A percentile compares a stretch with the other conserved stretches of the same genome.
These are phyloP conservation scores for Exophiala xenobiotica DNA, from an alignment of 2,329 filamentous ascomycete genomes.

Conservation along the genomic window DNA sequence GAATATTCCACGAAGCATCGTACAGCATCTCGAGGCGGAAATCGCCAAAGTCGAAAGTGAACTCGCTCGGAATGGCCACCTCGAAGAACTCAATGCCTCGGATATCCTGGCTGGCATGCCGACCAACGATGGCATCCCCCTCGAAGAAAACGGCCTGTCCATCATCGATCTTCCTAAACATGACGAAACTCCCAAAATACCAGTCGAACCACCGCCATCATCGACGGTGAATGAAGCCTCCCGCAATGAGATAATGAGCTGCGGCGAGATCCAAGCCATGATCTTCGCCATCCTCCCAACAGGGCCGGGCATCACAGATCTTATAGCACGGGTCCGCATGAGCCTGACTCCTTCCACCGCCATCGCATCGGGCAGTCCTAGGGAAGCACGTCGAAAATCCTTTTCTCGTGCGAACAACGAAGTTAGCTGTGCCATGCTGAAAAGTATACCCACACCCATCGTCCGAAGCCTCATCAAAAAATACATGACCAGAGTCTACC, in stretches of 20 bases:
- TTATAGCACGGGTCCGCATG: slow-evolving; percentile 36
- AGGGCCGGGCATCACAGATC: slow-evolving; percentile 33
- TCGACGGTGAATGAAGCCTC: slow-evolving; percentile 21
- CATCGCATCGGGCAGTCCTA: slow-evolving; percentile 25
- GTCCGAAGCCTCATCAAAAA: slow-evolving; percentile 34
- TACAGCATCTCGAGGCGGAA: slow-evolving; percentile 37
- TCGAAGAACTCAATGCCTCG: slow-evolving; percentile 31
- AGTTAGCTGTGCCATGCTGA: slow-evolving; percentile 30
- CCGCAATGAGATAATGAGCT: slow-evolving; percentile 32
- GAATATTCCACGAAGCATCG: slow-evolving; percentile 36
- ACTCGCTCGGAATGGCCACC: slow-evolving; percentile 32
- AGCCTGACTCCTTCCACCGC: slow-evolving; percentile 36
- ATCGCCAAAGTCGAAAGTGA: slow-evolving; percentile 37
- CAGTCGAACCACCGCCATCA: slow-evolving; percentile 9
- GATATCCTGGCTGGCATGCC: slow-evolving; percentile 32
- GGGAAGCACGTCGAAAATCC: slow-evolving; percentile 26
- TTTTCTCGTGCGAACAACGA: slow-evolving; percentile 23
- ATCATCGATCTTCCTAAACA: slow-evolving; percentile 22
- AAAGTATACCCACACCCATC: slow-evolving; percentile 30
- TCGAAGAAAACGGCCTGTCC: slow-evolving; percentile 21
- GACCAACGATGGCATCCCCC: slow-evolving; percentile 26
- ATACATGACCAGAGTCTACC: slow-evolving; percentile 35
- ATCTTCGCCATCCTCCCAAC: slow-evolving; percentile 35
- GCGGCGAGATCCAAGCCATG: slow-evolving; percentile 33
- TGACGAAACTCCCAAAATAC: slow-evolving; percentile 14